Conservation (phyloP, 805 yeast genomes). For the Saturnispora silvae region DNA sequence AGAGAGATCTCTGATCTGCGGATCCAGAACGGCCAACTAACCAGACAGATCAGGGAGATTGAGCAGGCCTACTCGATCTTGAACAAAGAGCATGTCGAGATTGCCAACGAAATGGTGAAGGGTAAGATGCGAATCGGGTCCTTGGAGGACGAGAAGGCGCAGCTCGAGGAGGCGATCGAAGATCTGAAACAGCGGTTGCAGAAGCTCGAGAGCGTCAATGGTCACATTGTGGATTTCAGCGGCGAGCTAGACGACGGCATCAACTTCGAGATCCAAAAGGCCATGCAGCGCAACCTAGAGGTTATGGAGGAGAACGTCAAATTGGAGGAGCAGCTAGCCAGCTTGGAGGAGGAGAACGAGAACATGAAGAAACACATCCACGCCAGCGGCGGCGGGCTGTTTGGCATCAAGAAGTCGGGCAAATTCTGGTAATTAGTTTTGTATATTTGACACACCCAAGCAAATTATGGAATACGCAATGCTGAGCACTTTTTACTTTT, state of each 20-base stretch:
- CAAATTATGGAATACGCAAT: no score
- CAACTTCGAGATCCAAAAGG: constrained; percentile 43
- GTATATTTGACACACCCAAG: not conserved
- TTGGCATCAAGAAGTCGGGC: constrained; percentile 9
- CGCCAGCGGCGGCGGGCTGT: constrained; percentile 15
- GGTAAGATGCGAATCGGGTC: constrained; percentile 69
- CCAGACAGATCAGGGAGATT: constrained; percentile 60
- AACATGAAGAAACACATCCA: constrained; percentile 22
- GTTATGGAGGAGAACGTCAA: constrained; percentile 55
- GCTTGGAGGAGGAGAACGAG: constrained; percentile 29
- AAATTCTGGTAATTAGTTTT: constrained; percentile 10
- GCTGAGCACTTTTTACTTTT: no score
- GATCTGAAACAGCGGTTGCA: constrained; percentile 34
- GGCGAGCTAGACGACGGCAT: constrained; percentile 24
- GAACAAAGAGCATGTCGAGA: constrained; percentile 73
- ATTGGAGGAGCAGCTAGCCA: constrained; percentile 41
- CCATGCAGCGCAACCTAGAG: constrained; percentile 51
- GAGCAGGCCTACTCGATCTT: constrained; percentile 60
- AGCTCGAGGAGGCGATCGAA: constrained; percentile 38
- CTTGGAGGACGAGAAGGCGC: constrained; percentile 62
- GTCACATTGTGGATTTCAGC: constrained; percentile 18
- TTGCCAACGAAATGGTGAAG: constrained; percentile 80
- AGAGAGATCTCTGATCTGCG: constrained; percentile 51
- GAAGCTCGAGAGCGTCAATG: constrained; percentile 24
- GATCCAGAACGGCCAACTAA: constrained; percentile 57